These are phyloP conservation scores for Trichosanthes truncata DNA, from an alignment of 306 rosid species.

Conservation along the genomic window DNA sequence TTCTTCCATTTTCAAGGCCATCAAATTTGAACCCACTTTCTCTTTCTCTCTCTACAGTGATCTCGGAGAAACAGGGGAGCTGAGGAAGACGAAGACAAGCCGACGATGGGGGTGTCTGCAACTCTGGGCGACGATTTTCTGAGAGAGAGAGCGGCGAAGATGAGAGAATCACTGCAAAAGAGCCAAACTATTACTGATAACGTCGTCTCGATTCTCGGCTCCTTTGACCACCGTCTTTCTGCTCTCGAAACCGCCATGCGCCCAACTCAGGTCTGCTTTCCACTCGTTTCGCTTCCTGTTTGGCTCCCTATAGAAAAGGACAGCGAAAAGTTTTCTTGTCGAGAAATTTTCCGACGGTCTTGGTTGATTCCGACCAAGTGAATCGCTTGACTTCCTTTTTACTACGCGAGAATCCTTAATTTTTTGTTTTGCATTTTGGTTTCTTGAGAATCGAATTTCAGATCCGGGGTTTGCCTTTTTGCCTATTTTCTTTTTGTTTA, in stretches of 20 bases:
- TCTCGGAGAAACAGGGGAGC: background rate
- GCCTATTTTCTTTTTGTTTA: constrained; percentile 1
- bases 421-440: background rate
- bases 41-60: background rate
- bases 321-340: background rate
- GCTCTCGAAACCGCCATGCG: constrained; percentile 99
- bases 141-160: constrained; percentile 58
- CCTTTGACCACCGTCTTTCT: constrained; percentile 96
- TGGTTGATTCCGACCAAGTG: background rate
- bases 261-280: constrained; percentile 66
- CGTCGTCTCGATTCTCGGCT: constrained; percentile 84
- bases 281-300: background rate
- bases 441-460: background rate
- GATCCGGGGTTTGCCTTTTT: background rate
- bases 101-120: constrained; percentile 41
- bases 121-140: constrained; percentile 47
- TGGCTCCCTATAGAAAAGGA: background rate
- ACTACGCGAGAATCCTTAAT: background rate
- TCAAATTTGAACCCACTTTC: background rate
- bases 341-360: background rate
- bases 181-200: constrained; percentile 85
- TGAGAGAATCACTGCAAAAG: constrained; percentile 81
- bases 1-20: background rate
- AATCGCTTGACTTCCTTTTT: constrained; percentile 4
- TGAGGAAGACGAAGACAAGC: background rate